phyloP scores from a whole-genome alignment of 1,284 basidiomycete genomes.

The Takashimella tepidaria region DNA sequence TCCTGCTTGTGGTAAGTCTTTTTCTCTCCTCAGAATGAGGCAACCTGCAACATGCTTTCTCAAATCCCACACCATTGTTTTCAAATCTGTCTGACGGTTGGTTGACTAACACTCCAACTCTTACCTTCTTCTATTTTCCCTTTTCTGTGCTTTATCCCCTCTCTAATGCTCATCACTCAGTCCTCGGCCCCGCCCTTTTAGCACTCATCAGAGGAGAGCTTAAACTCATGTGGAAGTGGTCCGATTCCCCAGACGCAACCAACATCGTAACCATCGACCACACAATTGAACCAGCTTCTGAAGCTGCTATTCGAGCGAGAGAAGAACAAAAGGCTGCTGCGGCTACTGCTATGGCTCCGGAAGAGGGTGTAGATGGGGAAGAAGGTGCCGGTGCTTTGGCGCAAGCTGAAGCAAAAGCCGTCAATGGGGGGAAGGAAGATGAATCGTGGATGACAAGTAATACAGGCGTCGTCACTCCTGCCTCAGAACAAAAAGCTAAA shows the following conservation, averaged over 20 bases:
- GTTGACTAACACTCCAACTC: no score
- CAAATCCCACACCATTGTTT: no score
- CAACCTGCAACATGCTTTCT: no score
- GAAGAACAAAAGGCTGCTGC: slow-evolving; percentile 12
- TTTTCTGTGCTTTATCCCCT: no score
- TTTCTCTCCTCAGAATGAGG: no score
- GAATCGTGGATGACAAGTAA: slow-evolving; percentile 42
- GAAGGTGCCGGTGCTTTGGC: slow-evolving; percentile 1
- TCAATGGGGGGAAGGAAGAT: slow-evolving; percentile 21
- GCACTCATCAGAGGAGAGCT: slow-evolving; percentile 45
- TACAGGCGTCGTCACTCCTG: neutral
- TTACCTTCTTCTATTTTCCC: no score
- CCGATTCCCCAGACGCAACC: slow-evolving; percentile 26
- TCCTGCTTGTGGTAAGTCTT: slow-evolving; percentile 60
- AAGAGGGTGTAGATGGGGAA: slow-evolving; percentile 7
- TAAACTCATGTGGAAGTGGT: slow-evolving; percentile 34
- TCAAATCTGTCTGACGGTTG: no score
- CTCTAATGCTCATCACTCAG: slow-evolving; percentile 15
- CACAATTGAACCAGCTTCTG: slow-evolving; percentile 37
- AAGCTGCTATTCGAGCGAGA: slow-evolving; percentile 32
- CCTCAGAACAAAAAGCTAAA: slow-evolving; percentile 2
- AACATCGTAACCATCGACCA: slow-evolving; percentile 21
- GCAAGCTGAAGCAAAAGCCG: slow-evolving; percentile 5
- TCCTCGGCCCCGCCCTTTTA: slow-evolving; percentile 43
- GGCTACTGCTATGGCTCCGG: slow-evolving; percentile 7